phyloP scores from a whole-genome alignment of 805 yeast species.

The Lipomyces japonicus region DNA sequence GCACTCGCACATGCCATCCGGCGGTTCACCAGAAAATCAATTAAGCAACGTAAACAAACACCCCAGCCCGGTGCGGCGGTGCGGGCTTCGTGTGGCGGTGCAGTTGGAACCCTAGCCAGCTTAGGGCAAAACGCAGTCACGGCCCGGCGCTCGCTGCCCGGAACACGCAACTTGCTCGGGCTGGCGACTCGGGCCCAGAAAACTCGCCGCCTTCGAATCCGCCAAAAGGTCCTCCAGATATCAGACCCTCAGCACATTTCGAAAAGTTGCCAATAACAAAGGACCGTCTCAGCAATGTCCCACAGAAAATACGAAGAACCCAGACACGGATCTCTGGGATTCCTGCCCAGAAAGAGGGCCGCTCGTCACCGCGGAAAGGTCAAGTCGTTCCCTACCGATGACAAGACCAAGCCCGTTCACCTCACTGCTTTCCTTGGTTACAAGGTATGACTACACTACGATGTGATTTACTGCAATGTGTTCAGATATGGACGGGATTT shows the following conservation, averaged over 20 bases:
- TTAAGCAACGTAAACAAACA: too few species aligned
- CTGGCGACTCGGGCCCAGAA: slow-evolving; percentile 92
- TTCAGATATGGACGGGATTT: too few species aligned
- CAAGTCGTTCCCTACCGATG: slow-evolving; percentile 99
- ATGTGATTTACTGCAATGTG: too few species aligned
- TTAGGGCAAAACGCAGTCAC: slow-evolving; percentile 8
- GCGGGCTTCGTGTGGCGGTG: too few species aligned
- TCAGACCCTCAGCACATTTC: not conserved
- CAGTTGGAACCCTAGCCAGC: too few species aligned
- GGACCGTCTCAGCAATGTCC: slow-evolving; percentile 59
- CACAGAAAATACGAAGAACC: slow-evolving; percentile 99
- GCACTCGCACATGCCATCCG: not conserved
- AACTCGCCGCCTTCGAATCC: too few species aligned
- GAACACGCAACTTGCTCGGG: slow-evolving; percentile 83
- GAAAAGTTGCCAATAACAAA: not conserved
- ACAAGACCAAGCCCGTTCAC: slow-evolving; percentile 95
- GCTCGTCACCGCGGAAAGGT: slow-evolving; percentile 97
- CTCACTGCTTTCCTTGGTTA: slow-evolving; percentile 99
- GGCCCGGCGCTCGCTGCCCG: slow-evolving; percentile 47
- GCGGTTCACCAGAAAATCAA: too few species aligned
- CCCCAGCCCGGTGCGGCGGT: too few species aligned
- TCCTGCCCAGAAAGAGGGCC: slow-evolving; percentile 99
- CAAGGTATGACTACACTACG: slow-evolving; percentile 44
- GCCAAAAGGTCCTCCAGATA: too few species aligned
- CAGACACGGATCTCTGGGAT: slow-evolving; percentile 99